phyloP scores from a whole-genome alignment of 768 basidiomycete species.

The Auricularia heimuer region DNA sequence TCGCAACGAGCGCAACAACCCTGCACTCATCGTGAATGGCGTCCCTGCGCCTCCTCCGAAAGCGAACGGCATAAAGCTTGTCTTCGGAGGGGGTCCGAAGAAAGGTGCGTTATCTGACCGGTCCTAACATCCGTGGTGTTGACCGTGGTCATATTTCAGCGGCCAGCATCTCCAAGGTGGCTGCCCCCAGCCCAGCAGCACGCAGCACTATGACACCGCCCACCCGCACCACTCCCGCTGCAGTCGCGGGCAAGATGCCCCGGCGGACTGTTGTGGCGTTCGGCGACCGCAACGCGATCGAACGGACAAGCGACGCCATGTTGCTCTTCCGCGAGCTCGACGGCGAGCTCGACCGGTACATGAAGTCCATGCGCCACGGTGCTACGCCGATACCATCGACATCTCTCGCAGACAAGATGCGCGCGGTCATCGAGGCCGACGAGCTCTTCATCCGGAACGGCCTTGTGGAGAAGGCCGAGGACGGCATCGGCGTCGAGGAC shows the following conservation, averaged over 20 bases:
- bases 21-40: constrained; percentile 19
- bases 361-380: constrained; percentile 6
- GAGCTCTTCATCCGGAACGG: neutral
- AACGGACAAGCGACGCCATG: constrained; percentile 72
- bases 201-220: constrained; percentile 16
- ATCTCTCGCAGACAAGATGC: neutral
- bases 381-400: neutral
- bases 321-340: constrained; percentile 52
- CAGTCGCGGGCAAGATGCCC: constrained; percentile 11
- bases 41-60: constrained; percentile 7
- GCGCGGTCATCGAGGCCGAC: constrained; percentile 1
- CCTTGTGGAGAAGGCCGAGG: neutral
- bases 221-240: constrained; percentile 8
- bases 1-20: constrained; percentile 69
- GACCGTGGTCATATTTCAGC: neutral
- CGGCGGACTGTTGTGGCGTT: constrained; percentile 41
- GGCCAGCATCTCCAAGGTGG: neutral
- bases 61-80: constrained; percentile 33
- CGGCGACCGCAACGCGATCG: constrained; percentile 54
- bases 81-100: constrained; percentile 21
- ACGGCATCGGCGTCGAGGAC: neutral
- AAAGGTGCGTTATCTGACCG: neutral
- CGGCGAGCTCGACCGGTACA: constrained; percentile 30
- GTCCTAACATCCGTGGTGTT: neutral
- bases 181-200: constrained; percentile 4